Conservation (phyloP, 805 yeast genomes). For the Myxozyma vanderwaltii region DNA sequence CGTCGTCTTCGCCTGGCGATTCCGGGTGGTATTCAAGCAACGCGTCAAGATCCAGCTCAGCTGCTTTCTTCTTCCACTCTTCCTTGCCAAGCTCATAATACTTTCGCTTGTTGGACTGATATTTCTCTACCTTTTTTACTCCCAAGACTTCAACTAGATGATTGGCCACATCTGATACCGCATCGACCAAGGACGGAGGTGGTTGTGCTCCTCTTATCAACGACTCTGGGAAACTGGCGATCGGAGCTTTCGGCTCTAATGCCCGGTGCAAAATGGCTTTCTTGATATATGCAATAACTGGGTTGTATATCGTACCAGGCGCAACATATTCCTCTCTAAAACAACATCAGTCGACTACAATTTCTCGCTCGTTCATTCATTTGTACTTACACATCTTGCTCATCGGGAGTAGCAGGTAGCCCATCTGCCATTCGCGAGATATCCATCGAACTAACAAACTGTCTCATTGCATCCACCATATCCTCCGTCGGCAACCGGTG, state of each 20-base stretch:
- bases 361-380: neutral
- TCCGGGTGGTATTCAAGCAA: slow-evolving; percentile 4
- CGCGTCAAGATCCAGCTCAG: slow-evolving; percentile 14
- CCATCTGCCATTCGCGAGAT: slow-evolving; percentile 39
- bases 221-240: slow-evolving; percentile 6
- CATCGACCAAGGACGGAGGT: slow-evolving; percentile 17
- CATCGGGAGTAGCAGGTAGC: slow-evolving; percentile 26
- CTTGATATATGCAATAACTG: slow-evolving; percentile 36
- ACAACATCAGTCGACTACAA: too few relatives aligned
- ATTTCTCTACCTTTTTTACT: slow-evolving; percentile 24
- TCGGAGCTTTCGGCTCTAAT: slow-evolving; percentile 39
- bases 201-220: slow-evolving; percentile 3
- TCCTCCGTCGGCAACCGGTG: slow-evolving; percentile 45
- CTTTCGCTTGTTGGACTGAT: slow-evolving; percentile 22
- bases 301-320: slow-evolving; percentile 40
- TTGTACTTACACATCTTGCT: slow-evolving; percentile 36
- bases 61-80: slow-evolving; percentile 2
- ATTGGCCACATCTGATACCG: slow-evolving; percentile 8
- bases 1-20: neutral
- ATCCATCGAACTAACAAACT: slow-evolving; percentile 51
- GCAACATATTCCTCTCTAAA: slow-evolving; percentile 32
- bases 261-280: slow-evolving; percentile 41
- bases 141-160: slow-evolving; percentile 9
- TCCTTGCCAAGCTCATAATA: slow-evolving; percentile 5
- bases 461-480: slow-evolving; percentile 49